phyloP scores from a whole-genome alignment of 768 basidiomycete species.

The Tulasnella sp. region DNA sequence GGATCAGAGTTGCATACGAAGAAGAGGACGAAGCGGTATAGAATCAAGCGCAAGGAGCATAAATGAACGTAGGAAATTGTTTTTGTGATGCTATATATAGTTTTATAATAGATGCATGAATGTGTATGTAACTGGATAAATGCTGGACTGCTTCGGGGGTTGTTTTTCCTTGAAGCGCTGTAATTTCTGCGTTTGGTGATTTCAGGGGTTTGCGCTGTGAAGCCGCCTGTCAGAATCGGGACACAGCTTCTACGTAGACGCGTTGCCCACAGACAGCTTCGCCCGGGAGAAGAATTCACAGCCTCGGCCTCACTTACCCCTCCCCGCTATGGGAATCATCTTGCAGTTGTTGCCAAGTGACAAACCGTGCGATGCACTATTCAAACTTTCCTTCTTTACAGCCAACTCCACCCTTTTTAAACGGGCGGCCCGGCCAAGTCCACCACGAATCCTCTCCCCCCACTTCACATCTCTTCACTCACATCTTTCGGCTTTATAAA shows the following conservation, averaged over 20 bases:
- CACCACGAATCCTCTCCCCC: neutral
- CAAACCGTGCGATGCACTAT: neutral
- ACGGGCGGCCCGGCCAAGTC: neutral
- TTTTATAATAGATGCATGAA: too few relatives aligned
- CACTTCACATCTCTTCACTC: neutral
- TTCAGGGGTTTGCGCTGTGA: neutral
- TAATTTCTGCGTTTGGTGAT: too few relatives aligned
- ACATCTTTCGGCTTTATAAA: too few relatives aligned
- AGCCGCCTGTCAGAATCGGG: neutral
- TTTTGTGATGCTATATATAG: too few relatives aligned
- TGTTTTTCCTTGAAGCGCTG: too few relatives aligned
- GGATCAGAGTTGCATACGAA: neutral
- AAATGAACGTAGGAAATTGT: neutral
- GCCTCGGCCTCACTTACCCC: neutral
- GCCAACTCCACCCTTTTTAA: neutral
- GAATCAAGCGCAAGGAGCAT: neutral
- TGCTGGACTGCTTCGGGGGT: too few relatives aligned
- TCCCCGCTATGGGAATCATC: neutral
- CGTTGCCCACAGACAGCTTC: too few relatives aligned
- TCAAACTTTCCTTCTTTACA: neutral
- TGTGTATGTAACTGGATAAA: too few relatives aligned
- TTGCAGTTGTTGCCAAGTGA: neutral
- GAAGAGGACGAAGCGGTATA: neutral
- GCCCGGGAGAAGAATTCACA: neutral
- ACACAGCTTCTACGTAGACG: too few relatives aligned